Evolutionary conservation across 2,329 filamentous ascomycete species (phyloP).

Genomic region (Penicillium sp.): DNA sequence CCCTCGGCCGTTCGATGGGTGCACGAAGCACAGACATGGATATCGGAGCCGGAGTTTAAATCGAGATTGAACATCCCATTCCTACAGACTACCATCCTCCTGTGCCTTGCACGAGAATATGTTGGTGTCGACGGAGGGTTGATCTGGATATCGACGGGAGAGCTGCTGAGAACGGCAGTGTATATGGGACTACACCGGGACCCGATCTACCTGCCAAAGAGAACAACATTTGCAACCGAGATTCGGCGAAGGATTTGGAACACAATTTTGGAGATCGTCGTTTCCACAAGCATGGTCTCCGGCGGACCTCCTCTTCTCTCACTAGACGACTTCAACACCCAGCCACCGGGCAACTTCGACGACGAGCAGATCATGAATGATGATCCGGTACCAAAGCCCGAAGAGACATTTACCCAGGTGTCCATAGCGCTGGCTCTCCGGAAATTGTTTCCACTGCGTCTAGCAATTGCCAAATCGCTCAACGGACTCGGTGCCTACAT

Average conservation of each 20-base stretch:
- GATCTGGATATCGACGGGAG: slow-evolving; percentile 40
- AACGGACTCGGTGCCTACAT: slow-evolving; percentile 24
- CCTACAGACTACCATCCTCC: slow-evolving; percentile 48
- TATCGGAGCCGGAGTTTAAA: slow-evolving; percentile 55
- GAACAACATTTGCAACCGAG: slow-evolving; percentile 19
- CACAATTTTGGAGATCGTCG: slow-evolving; percentile 35
- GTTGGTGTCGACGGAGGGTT: slow-evolving; percentile 35
- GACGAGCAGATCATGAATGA: slow-evolving; percentile 38
- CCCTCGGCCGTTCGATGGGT: slow-evolving; percentile 54
- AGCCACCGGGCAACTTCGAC: slow-evolving; percentile 40
- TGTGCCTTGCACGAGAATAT: slow-evolving; percentile 39
- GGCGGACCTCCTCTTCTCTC: slow-evolving; percentile 38
- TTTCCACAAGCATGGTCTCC: slow-evolving; percentile 38
- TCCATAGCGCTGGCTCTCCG: slow-evolving; percentile 39
- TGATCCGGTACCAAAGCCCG: slow-evolving; percentile 28
- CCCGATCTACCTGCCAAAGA: slow-evolving; percentile 31
- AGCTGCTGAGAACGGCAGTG: slow-evolving; percentile 39
- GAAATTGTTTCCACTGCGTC: slow-evolving; percentile 37
- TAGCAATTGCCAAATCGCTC: slow-evolving; percentile 32
- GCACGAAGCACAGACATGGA: slow-evolving; percentile 57
- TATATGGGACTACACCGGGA: slow-evolving; percentile 44
- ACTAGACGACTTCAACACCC: slow-evolving; percentile 37
- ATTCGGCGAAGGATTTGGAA: slow-evolving; percentile 34
- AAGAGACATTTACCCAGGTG: slow-evolving; percentile 31
- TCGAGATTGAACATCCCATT: slow-evolving; percentile 49